Conservation (phyloP, 176 grass and related monocot genomes). For the Bromus sterilis region DNA sequence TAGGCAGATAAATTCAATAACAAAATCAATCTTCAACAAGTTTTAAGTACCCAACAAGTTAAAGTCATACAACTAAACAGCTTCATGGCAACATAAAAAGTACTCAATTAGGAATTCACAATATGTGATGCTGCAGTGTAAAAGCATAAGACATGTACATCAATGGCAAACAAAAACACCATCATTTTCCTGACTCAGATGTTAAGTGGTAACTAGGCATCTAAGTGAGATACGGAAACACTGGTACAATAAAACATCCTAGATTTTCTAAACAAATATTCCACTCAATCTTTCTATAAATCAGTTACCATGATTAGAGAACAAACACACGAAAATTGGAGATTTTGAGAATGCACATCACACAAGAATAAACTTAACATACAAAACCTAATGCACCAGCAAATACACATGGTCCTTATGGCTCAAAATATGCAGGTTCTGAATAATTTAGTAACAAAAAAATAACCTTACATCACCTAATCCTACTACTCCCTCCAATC, state of each 20-base stretch:
- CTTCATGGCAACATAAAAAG: neutral
- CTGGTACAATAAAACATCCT: neutral
- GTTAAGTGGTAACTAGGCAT: neutral
- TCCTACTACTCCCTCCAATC: no score
- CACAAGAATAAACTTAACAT: no score
- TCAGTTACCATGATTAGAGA: no score
- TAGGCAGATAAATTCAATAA: neutral
- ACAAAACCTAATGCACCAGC: neutral
- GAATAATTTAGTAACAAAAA: neutral
- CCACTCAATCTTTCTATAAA: neutral
- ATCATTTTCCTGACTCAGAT: no score
- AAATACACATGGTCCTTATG: neutral
- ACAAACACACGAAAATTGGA: no score
- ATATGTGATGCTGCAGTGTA: neutral
- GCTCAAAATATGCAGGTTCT: neutral
- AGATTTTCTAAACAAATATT: neutral
- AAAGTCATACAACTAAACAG: neutral
- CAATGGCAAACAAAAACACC: neutral
- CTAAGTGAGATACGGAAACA: neutral
- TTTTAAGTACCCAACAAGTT: neutral
- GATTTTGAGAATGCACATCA: no score
- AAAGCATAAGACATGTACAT: neutral
- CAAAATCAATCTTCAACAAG: neutral
- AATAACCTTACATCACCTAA: neutral
- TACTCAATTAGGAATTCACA: neutral